Conservation (phyloP, 1,284 basidiomycete species). For the Flammula alnicola region DNA sequence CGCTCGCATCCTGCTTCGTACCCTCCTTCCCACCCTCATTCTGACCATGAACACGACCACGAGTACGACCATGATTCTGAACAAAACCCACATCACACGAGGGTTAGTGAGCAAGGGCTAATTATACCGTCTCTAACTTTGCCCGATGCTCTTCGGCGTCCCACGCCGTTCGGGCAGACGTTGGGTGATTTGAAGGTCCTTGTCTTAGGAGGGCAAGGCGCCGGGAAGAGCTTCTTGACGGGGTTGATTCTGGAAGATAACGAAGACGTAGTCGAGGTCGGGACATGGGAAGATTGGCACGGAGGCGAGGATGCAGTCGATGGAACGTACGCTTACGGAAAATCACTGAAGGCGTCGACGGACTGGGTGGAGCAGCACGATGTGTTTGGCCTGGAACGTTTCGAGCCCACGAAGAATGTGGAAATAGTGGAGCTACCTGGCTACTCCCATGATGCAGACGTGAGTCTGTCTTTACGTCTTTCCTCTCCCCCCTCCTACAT, state of each 20-base stretch:
- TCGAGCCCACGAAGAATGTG: slow-evolving; percentile 65
- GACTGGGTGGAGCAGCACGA: slow-evolving; percentile 72
- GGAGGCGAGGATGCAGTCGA: slow-evolving; percentile 17
- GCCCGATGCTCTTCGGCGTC: slow-evolving; percentile 58
- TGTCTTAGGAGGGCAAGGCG: slow-evolving; percentile 51
- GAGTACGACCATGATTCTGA: slow-evolving; percentile 5
- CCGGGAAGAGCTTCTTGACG: slow-evolving; percentile 38
- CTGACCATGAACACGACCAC: slow-evolving; percentile 46
- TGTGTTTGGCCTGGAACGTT: slow-evolving; percentile 64
- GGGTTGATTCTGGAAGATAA: slow-evolving; percentile 59
- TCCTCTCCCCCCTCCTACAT: too few relatives aligned
- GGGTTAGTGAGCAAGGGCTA: slow-evolving; percentile 47
- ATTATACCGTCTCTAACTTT: slow-evolving; percentile 72
- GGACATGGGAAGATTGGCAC: slow-evolving; percentile 54
- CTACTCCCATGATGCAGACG: slow-evolving; percentile 48
- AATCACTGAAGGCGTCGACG: slow-evolving; percentile 60
- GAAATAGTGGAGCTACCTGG: slow-evolving; percentile 57
- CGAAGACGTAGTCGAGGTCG: slow-evolving; percentile 65
- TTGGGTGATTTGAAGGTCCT: slow-evolving; percentile 63
- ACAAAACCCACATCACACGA: slow-evolving; percentile 14
- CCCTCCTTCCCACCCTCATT: slow-evolving; percentile 41
- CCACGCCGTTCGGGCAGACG: slow-evolving; percentile 67
- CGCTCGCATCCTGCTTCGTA: slow-evolving; percentile 22
- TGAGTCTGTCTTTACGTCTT: slow-evolving; percentile 28
- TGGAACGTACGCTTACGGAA: slow-evolving; percentile 30